Evolutionary conservation across 202 grass and related monocot genomes (phyloP), one percentile per base, ranked within the genome.

Genomic region (Panicum virgatum): DNA sequence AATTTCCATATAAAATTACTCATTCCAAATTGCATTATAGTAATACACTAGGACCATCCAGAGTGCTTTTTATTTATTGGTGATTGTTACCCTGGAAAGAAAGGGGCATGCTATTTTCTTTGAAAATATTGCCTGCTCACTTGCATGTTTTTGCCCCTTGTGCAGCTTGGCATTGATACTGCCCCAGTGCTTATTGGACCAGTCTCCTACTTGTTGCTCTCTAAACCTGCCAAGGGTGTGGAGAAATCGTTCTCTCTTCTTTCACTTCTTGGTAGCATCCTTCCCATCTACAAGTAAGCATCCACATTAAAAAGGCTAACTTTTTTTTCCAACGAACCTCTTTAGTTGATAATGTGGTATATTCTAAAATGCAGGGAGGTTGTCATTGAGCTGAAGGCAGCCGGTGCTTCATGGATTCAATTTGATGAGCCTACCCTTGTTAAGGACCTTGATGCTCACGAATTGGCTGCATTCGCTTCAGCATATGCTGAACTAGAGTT

Each of bases 381-480:
- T 84, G 75, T 97, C 65, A 36, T 86, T 82, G 94, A 94, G 83
- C 61, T 97, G 62, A 97, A 97, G 84, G 90, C 81, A 62, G 94
- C 85, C 69, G 94, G 94, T 78, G 92, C 94, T 84, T 85, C 94
- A 80, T 97, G 88, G 88, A 92, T 97, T 80, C 94, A 97, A 76
- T 92, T 97, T 76, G 94, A 97, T 84, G 94, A 97, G 40, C 94
- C 94, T 29, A 92, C 90, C 20, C 92, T 97, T 76, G 92, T 94
- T 64, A 80, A 72, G 72, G 94, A 97, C 38, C 94, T 97, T 88
- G 94, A 76, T 72, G 63, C 88, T 83, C 84, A 97, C 6, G 83
- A 97, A 81, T 66, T 97, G 84, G 88, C 90, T 6, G 88, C 94
- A 43, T 97, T 97, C 69, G 71, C 90, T 69, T 68, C 78, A 2